Evolutionary conservation across 257 asterid genomes (phyloP), one percentile per base, ranked within the genome.

Genomic region (Cordia subcordata): DNA sequence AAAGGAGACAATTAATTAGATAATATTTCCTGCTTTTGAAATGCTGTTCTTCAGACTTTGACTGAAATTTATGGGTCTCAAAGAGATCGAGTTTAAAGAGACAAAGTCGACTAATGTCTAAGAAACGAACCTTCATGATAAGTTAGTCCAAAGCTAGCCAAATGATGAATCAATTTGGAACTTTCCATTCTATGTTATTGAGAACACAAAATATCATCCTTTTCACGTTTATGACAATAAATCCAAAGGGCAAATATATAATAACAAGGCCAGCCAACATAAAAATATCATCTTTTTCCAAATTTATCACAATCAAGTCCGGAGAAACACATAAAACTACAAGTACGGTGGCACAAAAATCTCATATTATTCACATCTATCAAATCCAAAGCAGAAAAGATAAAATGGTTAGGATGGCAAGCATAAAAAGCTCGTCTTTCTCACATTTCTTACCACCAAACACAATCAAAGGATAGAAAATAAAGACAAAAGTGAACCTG

Each of bases 401-500:
- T n/a, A 4, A 47, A 47, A n/a, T 47, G 5, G 5, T 13, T 4
- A 47, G 5, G 5, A 8, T 47, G 5, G 9, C 17, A 47, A 47
- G 12, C 21, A 49, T 49, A 1, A 49, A 49, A 42, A 42, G 3
- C 53, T 49, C 18, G 10, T 49, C 1, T 17, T 22, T 16, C 53
- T 17, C 10, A 5, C 13, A 40, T 20, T 23, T 51, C 19, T 49
- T 10, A 20, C 44, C 11, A 35, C 16, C 23, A 45, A 23, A 32
- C 10, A 46, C 19, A 11, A 13, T 18, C 44, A 10, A 32, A 54
- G 45, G 45, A 64, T 20, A 52, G 1, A 52, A 23, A 23, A 64
- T 64, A 44, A 23, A 9, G 1, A 64, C 3, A 27, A 10, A 3
- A 10, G 38, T 53, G 63, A 59, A 86, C 93, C 93, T 80, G 79